Percentiles rank a stretch among this genome's conserved stretches.
phyloP scores from a whole-genome alignment of 176 grass and related monocot species.

The Oryza rufipogon region DNA sequence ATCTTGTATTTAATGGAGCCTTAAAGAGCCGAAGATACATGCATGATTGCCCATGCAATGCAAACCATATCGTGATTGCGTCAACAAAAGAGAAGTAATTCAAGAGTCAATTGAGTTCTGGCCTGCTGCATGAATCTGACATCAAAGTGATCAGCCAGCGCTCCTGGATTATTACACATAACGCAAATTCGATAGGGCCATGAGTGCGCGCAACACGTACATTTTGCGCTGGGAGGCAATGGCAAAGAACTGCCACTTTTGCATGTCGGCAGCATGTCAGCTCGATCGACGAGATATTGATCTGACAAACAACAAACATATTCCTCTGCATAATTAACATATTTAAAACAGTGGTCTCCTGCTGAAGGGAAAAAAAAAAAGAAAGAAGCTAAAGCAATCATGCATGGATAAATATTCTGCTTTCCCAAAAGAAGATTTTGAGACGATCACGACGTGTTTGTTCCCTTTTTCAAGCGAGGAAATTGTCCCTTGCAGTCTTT shows the following conservation, averaged over 20 bases:
- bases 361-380: background rate
- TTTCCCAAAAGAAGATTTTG: background rate
- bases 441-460: background rate
- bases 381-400: background rate
- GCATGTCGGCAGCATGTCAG: background rate
- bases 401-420: constrained; percentile 5
- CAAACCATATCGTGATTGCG: constrained; percentile 15
- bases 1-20: no score
- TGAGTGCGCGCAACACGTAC: constrained; percentile 7
- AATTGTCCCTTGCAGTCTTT: background rate
- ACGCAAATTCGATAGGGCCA: background rate
- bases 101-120: background rate
- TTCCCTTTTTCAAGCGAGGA: background rate
- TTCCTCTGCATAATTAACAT: background rate
- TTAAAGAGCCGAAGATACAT: background rate
- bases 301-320: constrained; percentile 8
- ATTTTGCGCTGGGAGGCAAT: background rate
- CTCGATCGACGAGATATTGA: background rate
- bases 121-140: constrained; percentile 14
- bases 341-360: background rate
- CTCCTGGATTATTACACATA: constrained; percentile 16
- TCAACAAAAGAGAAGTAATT: constrained; percentile 3
- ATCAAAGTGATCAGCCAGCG: background rate
- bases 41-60: background rate
- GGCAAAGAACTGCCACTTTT: background rate